These are phyloP conservation scores for Magnusiomyces suaveolens DNA, from an alignment of 1,139 yeast genomes.

Conservation along the genomic window DNA sequence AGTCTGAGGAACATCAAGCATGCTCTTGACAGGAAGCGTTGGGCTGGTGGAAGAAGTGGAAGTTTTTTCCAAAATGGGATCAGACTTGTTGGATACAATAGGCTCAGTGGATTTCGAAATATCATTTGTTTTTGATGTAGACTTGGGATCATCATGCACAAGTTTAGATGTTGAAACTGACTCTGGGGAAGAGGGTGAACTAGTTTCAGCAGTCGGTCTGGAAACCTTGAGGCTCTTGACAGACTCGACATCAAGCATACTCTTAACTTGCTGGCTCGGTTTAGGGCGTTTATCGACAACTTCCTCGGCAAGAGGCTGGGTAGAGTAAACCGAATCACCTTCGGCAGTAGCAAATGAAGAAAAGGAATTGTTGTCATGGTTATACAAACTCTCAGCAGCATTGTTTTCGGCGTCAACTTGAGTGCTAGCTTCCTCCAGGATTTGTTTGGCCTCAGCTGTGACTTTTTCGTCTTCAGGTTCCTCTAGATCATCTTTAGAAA, in stretches of 20 bases:
- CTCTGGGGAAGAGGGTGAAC: no score
- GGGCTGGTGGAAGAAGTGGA: background rate
- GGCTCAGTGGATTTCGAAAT: background rate
- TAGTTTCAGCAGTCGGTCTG: background rate
- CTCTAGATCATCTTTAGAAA: background rate
- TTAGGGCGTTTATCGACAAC: constrained; percentile 16
- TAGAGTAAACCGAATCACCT: constrained; percentile 15
- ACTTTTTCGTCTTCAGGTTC: constrained; percentile 6
- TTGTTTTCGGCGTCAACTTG: constrained; percentile 7
- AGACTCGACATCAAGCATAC: background rate
- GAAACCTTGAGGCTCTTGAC: background rate
- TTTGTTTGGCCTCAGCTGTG: constrained; percentile 7
- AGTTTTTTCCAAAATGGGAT: background rate
- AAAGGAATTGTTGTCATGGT: background rate
- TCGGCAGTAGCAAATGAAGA: constrained; percentile 20
- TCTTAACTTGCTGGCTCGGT: constrained; percentile 10
- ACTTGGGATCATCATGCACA: background rate
- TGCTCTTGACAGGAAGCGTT: constrained; percentile 4
- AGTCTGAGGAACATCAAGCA: no score
- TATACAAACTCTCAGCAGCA: constrained; percentile 4
- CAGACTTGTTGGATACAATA: background rate
- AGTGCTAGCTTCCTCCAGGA: constrained; percentile 9
- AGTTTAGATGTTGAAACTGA: no score
- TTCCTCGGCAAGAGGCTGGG: constrained; percentile 22
- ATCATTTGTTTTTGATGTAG: background rate